These are phyloP conservation scores for Penicillium mononematosum DNA, from an alignment of 495 filamentous ascomycete genomes.

Conservation along the genomic window DNA sequence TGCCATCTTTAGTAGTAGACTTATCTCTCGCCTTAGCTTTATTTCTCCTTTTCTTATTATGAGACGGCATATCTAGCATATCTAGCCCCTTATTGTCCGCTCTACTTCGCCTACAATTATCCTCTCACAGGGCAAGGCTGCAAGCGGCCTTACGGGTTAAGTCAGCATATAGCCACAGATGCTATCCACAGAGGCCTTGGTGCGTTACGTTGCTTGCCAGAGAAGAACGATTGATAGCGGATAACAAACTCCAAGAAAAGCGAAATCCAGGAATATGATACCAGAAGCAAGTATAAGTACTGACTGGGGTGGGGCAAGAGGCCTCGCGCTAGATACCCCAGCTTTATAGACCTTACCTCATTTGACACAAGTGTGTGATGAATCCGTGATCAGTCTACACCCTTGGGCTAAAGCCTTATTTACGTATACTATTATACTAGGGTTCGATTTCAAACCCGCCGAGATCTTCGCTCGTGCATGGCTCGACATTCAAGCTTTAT, in stretches of 20 bases:
- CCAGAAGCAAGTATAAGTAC: neutral
- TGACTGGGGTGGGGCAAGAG: slow-evolving; percentile 7
- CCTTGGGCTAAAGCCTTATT: too few species aligned
- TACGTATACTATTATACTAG: slow-evolving; percentile 1
- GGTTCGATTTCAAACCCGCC: neutral
- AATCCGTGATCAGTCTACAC: neutral
- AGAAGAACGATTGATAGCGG: neutral
- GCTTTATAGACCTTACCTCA: slow-evolving; percentile 6
- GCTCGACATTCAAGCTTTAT: slow-evolving; percentile 20
- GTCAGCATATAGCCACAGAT: neutral
- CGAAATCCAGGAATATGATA: neutral
- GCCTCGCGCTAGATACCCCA: neutral
- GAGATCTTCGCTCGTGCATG: slow-evolving; percentile 16
- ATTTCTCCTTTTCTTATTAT: too few species aligned
- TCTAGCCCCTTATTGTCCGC: too few species aligned
- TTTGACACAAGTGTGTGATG: slow-evolving; percentile 6
- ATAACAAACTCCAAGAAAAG: neutral
- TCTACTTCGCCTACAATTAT: too few species aligned
- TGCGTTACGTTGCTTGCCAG: neutral
- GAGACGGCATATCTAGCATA: too few species aligned
- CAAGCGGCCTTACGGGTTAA: neutral
- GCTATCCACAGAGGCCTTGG: neutral
- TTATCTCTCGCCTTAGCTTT: too few species aligned
- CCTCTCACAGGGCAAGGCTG: neutral
- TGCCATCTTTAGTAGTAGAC: too few species aligned